Base-by-base conservation (phyloP, 2,329 filamentous ascomycete genomes). In the Drechslerella stenobrocha region DNA sequence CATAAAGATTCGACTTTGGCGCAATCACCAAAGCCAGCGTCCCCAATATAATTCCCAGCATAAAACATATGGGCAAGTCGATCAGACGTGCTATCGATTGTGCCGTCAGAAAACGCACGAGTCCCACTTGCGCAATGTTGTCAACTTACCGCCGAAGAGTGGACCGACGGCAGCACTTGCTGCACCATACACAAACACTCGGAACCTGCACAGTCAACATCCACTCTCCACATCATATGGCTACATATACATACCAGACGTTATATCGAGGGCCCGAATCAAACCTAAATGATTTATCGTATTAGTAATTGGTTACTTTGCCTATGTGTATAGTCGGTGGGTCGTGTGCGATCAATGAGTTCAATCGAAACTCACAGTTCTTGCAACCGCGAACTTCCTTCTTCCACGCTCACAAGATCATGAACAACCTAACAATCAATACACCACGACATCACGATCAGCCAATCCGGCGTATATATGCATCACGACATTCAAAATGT, bases 81-180 rank as follows among this genome's bases (percentile, higher is more conserved):
- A 92, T 87, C 37, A 86, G 83, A 2, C 88, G 83, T 1, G 87
- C 88, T 58, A 85, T 30, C 5, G 1, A 42, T 18, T 18, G 20
- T 2, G 5, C 28, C 23, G 37, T 47, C 24, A 37, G 13, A 2
- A 23, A 34, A 22, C 18, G 3, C n/a, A 20, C 6, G 5, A 8
- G 40, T 8, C 2, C 2, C 7, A 40, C 22, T 13, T 9, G 18
- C 26, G 9, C 13, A 56, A 20, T 2, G n/a, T 2, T 22, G 0
- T 15, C 7, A 8, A 15, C 46, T 15, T 13, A 60, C 55, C 79
- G 73, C 93, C 95, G 2, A 87, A 88, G 73, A 93, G 93, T 0
- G 88, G 88, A 0, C 87, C 89, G 0, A 93, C 89, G 4, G 80
- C 83, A 0, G 84, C 86, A 9, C 87, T 89, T 1, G 89, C 89